phyloP scores from a whole-genome alignment of 192 early-diverging fungal genomes.

The Umbelopsis ramanniana region DNA sequence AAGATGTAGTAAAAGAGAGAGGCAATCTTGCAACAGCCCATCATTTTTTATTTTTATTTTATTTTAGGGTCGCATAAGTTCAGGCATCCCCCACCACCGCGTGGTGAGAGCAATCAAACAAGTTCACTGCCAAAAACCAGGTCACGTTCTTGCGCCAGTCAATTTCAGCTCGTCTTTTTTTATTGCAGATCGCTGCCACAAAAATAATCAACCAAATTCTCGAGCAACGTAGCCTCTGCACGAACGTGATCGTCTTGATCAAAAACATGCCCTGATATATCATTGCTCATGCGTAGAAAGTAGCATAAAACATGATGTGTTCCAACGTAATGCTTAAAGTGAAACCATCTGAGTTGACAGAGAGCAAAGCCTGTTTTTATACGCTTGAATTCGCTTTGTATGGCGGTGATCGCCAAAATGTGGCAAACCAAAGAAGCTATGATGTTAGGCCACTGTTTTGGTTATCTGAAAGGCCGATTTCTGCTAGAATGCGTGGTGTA shows the following conservation, averaged over 20 bases:
- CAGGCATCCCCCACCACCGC: constrained; percentile 20
- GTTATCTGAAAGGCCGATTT: too few species aligned
- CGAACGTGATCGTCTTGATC: too few species aligned
- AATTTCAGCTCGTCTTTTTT: not conserved
- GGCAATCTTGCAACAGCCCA: not conserved
- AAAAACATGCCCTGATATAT: too few species aligned
- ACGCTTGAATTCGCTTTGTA: not conserved
- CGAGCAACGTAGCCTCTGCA: too few species aligned
- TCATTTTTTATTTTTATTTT: not conserved
- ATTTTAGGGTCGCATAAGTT: not conserved
- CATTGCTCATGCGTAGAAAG: too few species aligned
- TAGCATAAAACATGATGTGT: not conserved
- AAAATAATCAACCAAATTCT: not conserved
- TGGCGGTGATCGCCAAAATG: constrained; percentile 5
- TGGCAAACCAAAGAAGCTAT: too few species aligned
- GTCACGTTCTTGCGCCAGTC: constrained; percentile 11
- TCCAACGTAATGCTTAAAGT: not conserved
- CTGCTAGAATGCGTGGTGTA: too few species aligned
- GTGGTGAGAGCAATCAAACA: constrained; percentile 19
- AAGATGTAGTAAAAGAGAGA: not conserved
- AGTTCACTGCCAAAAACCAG: constrained; percentile 15
- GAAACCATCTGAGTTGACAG: too few species aligned
- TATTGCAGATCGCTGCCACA: constrained; percentile 21
- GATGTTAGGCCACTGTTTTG: too few species aligned
- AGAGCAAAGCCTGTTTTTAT: not conserved